phyloP scores from a whole-genome alignment of 805 yeast species.

The Zygosaccharomyces lentus region DNA sequence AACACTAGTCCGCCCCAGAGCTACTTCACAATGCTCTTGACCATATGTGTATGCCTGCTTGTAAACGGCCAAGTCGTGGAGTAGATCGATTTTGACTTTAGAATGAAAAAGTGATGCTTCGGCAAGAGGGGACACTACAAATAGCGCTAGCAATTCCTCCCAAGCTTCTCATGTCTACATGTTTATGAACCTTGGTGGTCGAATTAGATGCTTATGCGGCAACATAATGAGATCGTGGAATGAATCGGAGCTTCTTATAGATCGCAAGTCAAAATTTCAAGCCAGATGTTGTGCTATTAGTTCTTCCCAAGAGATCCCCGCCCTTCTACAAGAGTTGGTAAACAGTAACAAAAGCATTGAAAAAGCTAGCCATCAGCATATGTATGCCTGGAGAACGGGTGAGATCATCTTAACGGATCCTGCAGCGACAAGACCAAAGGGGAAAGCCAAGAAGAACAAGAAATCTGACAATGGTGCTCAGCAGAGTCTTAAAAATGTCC shows the following conservation, averaged over 20 bases:
- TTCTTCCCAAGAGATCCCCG: slow-evolving; percentile 41
- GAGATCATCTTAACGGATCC: slow-evolving; percentile 5
- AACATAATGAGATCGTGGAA: slow-evolving; percentile 33
- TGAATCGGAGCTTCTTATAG: slow-evolving; percentile 38
- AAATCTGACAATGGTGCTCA: slow-evolving; percentile 3
- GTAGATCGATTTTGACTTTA: neutral
- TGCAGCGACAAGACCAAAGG: neutral
- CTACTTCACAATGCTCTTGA: neutral
- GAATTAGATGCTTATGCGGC: neutral
- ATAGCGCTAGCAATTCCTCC: too few species aligned
- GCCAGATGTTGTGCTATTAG: slow-evolving; percentile 49
- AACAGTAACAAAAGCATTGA: slow-evolving; percentile 43
- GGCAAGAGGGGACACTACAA: neutral
- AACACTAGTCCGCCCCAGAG: neutral
- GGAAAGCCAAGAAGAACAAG: slow-evolving; percentile 7
- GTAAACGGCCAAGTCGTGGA: neutral
- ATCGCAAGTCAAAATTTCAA: slow-evolving; percentile 63
- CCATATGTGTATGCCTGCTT: neutral
- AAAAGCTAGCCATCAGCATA: slow-evolving; percentile 67
- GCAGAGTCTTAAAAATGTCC: slow-evolving; percentile 12
- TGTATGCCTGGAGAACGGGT: slow-evolving; percentile 69
- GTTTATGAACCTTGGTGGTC: neutral
- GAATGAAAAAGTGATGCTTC: slow-evolving; percentile 13
- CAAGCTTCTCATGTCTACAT: neutral
- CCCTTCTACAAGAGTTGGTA: slow-evolving; percentile 41